Percentiles rank a stretch among this genome's conserved stretches.
Evolutionary conservation across 306 rosid genomes (phyloP).

Genomic region (Hippophae gyantsensis): DNA sequence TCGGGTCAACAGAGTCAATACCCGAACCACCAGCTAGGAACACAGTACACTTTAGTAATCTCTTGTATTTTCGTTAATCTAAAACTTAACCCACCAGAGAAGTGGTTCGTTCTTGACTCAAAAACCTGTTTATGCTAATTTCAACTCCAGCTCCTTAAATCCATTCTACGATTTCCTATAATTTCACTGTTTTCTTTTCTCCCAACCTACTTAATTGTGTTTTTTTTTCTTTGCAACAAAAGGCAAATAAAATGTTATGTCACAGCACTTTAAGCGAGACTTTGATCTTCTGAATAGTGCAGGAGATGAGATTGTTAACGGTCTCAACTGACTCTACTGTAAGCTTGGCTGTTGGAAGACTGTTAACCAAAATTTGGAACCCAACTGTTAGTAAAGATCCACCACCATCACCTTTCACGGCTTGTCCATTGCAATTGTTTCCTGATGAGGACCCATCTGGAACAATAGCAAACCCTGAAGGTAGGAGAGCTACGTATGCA

Average conservation of each 20-base stretch:
- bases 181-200: neutral
- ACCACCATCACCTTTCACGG: constrained; percentile 14
- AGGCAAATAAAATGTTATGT: constrained; percentile 1
- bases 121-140: constrained; percentile 31
- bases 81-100: constrained; percentile 3
- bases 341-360: constrained; percentile 38
- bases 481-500: constrained; percentile 45
- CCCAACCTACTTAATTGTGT: neutral
- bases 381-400: constrained; percentile 67
- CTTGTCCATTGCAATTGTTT: constrained; percentile 8
- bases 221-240: constrained; percentile 2
- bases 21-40: constrained; percentile 56
- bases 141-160: constrained; percentile 16
- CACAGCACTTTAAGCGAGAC: constrained; percentile 40
- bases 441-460: constrained; percentile 30
- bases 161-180: constrained; percentile 18
- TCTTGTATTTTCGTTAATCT: too few species aligned
- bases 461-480: constrained; percentile 70
- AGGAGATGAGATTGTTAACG: constrained; percentile 38
- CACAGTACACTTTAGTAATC: too few species aligned
- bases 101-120: constrained; percentile 96
- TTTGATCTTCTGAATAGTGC: constrained; percentile 64
- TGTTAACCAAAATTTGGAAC: constrained; percentile 48
- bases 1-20: constrained; percentile 64
- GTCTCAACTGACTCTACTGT: constrained; percentile 57